phyloP scores from a whole-genome alignment of 2,329 filamentous ascomycete genomes.

The Aspergillus sp. region DNA sequence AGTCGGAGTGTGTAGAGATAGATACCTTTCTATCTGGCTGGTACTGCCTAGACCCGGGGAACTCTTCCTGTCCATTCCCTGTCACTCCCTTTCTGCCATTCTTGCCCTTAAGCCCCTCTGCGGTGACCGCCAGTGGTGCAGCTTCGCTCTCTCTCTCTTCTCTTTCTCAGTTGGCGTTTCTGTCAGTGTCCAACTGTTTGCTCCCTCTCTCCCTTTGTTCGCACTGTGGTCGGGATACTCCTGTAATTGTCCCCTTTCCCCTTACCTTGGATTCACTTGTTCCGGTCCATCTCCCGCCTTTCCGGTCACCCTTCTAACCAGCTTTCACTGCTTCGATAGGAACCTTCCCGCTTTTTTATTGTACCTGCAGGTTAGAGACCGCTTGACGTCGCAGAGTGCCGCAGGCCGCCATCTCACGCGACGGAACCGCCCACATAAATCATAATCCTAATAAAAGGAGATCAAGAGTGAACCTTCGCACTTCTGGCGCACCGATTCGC shows the following conservation, averaged over 20 bases:
- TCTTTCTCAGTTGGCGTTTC: not conserved
- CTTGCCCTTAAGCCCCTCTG: not conserved
- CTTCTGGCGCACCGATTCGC: slow-evolving; percentile 6
- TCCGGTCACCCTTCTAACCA: not conserved
- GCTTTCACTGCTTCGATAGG: not conserved
- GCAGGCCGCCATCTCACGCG: slow-evolving; percentile 25
- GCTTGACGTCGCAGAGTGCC: slow-evolving; percentile 22
- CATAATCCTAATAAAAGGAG: slow-evolving; percentile 1
- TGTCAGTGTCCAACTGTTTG: slow-evolving; percentile 6
- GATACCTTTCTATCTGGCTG: not conserved
- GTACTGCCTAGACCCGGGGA: not conserved
- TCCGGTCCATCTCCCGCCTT: not conserved
- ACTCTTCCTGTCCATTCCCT: not conserved
- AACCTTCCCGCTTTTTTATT: slow-evolving; percentile 4
- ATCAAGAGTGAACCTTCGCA: slow-evolving; percentile 6
- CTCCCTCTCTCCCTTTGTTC: slow-evolving; percentile 8
- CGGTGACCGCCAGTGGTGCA: not conserved
- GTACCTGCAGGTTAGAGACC: slow-evolving; percentile 11
- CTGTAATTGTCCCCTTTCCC: slow-evolving; percentile 7
- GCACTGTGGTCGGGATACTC: not conserved
- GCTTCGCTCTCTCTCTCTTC: slow-evolving; percentile 1
- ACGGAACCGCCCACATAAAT: slow-evolving; percentile 7
- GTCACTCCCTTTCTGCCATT: slow-evolving; percentile 6
- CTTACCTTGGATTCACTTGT: not conserved
- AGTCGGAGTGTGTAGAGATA: not conserved